Evolutionary conservation across 495 filamentous ascomycete genomes (phyloP).

Genomic region (Aspergillus leporis): DNA sequence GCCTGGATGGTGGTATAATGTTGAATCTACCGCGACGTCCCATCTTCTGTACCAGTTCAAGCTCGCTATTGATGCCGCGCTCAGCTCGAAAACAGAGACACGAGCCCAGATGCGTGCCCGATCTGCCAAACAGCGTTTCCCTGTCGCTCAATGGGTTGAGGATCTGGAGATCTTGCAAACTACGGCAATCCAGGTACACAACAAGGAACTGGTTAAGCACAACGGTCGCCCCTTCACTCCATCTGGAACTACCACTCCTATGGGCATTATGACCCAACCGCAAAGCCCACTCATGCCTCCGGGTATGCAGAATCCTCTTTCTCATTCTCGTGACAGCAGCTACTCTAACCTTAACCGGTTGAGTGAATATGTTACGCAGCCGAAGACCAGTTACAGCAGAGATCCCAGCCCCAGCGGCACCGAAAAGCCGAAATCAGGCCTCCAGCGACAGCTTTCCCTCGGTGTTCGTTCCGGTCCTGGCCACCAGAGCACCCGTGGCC

Average conservation of each 20-base stretch:
- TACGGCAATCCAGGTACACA: slow-evolving; percentile 50
- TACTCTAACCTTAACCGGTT: slow-evolving; percentile 54
- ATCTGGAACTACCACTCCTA: slow-evolving; percentile 35
- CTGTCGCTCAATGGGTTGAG: slow-evolving; percentile 69
- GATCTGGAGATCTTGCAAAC: slow-evolving; percentile 61
- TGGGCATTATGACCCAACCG: slow-evolving; percentile 33
- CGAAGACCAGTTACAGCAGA: slow-evolving; percentile 46
- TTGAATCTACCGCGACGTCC: slow-evolving; percentile 66
- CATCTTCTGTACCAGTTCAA: slow-evolving; percentile 73
- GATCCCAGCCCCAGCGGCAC: slow-evolving; percentile 35
- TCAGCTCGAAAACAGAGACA: slow-evolving; percentile 57
- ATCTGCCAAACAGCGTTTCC: slow-evolving; percentile 74
- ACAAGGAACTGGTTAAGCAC: slow-evolving; percentile 37
- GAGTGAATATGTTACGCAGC: slow-evolving; percentile 44
- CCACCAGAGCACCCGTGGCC: slow-evolving; percentile 25
- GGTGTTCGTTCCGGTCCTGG: slow-evolving; percentile 39
- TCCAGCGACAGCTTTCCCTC: slow-evolving; percentile 38
- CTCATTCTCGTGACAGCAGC: slow-evolving; percentile 42
- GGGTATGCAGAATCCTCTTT: slow-evolving; percentile 31
- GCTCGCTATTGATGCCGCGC: slow-evolving; percentile 62
- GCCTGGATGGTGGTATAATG: slow-evolving; percentile 73
- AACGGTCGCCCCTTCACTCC: slow-evolving; percentile 30
- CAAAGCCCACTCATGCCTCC: slow-evolving; percentile 40
- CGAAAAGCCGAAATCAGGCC: slow-evolving; percentile 31
- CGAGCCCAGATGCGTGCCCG: slow-evolving; percentile 70